Conservation (phyloP, 2,329 filamentous ascomycete species). For the Fusarium nematophilum region DNA sequence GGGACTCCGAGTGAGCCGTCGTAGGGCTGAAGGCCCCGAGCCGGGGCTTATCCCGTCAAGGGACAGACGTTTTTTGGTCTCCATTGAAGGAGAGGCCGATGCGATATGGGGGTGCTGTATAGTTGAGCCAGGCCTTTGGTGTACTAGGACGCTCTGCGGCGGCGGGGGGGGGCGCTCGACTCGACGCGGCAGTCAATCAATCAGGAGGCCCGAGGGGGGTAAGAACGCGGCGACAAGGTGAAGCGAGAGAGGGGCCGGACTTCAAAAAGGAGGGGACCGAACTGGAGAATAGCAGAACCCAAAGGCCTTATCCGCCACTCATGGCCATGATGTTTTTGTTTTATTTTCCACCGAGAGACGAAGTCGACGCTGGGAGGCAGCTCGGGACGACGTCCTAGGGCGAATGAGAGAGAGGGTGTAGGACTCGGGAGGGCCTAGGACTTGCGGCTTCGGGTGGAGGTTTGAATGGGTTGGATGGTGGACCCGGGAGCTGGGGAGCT, state of each 20-base stretch:
- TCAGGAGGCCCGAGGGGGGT: not conserved
- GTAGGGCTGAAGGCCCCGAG: slow-evolving; percentile 47
- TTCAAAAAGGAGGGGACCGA: slow-evolving; percentile 16
- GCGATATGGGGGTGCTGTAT: not conserved
- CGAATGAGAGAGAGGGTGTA: slow-evolving; percentile 46
- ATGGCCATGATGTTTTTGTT: slow-evolving; percentile 42
- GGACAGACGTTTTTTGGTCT: slow-evolving; percentile 46
- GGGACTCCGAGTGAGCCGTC: slow-evolving; percentile 47
- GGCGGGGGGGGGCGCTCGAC: not conserved
- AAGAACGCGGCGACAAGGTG: not conserved
- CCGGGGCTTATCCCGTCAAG: slow-evolving; percentile 44
- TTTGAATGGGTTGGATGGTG: slow-evolving; percentile 2
- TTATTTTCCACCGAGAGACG: slow-evolving; percentile 23
- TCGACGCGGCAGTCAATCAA: not conserved
- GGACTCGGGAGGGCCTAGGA: slow-evolving; percentile 46
- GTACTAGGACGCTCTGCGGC: not conserved
- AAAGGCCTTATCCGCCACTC: slow-evolving; percentile 36
- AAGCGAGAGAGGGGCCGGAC: slow-evolving; percentile 18
- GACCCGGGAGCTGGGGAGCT: slow-evolving; percentile 5
- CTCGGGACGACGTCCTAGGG: slow-evolving; percentile 42
- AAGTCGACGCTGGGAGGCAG: slow-evolving; percentile 41
- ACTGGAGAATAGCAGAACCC: slow-evolving; percentile 18
- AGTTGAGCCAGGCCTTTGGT: not conserved
- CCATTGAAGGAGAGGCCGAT: slow-evolving; percentile 38
- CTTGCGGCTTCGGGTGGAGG: slow-evolving; percentile 35